These are phyloP conservation scores for Silene coronaria DNA, from an alignment of 179 eudicot species.

Conservation along the genomic window DNA sequence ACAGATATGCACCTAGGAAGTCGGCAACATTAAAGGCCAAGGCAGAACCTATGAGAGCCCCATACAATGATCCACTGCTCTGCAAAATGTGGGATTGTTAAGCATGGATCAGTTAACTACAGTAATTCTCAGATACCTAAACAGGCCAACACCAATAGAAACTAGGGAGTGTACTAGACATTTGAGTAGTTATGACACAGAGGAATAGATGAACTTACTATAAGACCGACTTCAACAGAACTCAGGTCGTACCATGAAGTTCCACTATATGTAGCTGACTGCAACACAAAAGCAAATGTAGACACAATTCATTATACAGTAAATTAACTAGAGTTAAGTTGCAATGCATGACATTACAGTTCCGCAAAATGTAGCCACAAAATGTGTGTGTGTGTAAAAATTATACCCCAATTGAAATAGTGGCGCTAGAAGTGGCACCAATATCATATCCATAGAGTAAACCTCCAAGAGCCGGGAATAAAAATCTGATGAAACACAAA, in stretches of 20 bases:
- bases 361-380: not conserved
- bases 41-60: slow-evolving; percentile 83
- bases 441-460: slow-evolving; percentile 90
- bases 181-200: not conserved
- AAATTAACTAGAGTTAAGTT: too few species aligned
- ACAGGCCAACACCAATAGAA: not conserved
- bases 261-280: slow-evolving; percentile 76
- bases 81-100: slow-evolving; percentile 27
- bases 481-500: slow-evolving; percentile 43
- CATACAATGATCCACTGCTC: slow-evolving; percentile 96
- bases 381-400: not conserved
- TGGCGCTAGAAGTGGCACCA: slow-evolving; percentile 89
- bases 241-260: slow-evolving; percentile 77
- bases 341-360: too few species aligned
- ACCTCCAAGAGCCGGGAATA: slow-evolving; percentile 97
- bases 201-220: slow-evolving; percentile 48
- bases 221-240: slow-evolving; percentile 77
- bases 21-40: slow-evolving; percentile 86
- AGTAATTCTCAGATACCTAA: too few species aligned
- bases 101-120: not conserved
- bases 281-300: slow-evolving; percentile 20
- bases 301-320: not conserved
- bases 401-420: slow-evolving; percentile 52
- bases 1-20: slow-evolving; percentile 54
- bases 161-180: not conserved